These are phyloP conservation scores for Solanum pennellii DNA, from an alignment of 257 asterid genomes.

Conservation along the genomic window DNA sequence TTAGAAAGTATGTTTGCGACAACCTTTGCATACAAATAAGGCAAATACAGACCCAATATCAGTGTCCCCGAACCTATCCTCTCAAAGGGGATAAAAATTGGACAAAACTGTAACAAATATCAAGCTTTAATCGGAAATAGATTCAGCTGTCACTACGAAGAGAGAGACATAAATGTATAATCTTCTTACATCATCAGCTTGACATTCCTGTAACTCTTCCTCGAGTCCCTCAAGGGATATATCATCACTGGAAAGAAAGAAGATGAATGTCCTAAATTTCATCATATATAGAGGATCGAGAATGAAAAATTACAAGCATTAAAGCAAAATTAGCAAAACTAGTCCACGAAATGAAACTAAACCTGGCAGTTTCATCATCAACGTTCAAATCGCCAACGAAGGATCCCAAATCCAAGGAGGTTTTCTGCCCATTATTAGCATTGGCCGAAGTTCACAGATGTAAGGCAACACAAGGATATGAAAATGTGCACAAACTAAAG, in stretches of 20 bases:
- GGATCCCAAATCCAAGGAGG: slow-evolving; percentile 53
- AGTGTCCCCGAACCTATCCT: not conserved
- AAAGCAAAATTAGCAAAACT: not conserved
- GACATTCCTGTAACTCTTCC: slow-evolving; percentile 89
- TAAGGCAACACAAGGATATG: not conserved
- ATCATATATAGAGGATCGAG: not conserved
- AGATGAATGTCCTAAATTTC: not conserved
- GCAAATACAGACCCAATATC: not conserved
- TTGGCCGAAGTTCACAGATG: slow-evolving; percentile 6
- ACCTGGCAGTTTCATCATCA: slow-evolving; percentile 75
- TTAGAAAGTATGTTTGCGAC: slow-evolving; percentile 85
- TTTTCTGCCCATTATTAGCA: slow-evolving; percentile 15
- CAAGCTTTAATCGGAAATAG: not conserved
- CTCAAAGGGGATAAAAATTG: not conserved
- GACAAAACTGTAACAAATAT: not conserved
- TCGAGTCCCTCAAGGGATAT: slow-evolving; percentile 84
- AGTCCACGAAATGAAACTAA: not conserved
- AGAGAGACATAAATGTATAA: not conserved
- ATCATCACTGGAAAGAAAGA: slow-evolving; percentile 45
- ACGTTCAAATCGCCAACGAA: slow-evolving; percentile 67
- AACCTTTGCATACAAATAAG: slow-evolving; percentile 33
- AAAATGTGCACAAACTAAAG: not conserved
- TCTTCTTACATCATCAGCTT: slow-evolving; percentile 67
- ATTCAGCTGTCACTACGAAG: not conserved
- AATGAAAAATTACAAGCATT: not conserved